phyloP scores from a whole-genome alignment of 257 asterid species.

The Rubia yunnanensis region DNA sequence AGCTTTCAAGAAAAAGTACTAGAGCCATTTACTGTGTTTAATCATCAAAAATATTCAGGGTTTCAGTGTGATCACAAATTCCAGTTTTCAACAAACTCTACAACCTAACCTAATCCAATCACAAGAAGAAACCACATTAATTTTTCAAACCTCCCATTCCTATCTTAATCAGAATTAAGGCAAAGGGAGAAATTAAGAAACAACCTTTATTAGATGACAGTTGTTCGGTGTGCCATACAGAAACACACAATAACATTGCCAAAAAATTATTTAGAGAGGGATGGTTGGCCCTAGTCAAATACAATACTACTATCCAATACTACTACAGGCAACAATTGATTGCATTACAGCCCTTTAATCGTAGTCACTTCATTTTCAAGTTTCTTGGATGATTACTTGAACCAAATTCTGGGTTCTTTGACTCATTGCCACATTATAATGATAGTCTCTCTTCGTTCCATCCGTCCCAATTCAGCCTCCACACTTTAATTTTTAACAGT shows the following conservation, averaged over 20 bases:
- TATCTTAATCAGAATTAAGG: neutral
- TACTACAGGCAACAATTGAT: neutral
- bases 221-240: constrained; percentile 7
- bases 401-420: constrained; percentile 2
- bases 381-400: neutral
- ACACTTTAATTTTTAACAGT: no score
- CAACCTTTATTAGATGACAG: constrained; percentile 3
- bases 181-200: neutral
- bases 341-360: no score
- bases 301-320: neutral
- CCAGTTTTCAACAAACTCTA: neutral
- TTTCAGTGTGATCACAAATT: neutral
- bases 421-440: neutral
- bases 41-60: neutral
- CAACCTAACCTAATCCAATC: constrained; percentile 4
- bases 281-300: neutral
- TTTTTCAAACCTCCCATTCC: neutral
- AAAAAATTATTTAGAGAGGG: constrained; percentile 12
- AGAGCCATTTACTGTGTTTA: neutral
- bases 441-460: no score
- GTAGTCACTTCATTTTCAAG: neutral
- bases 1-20: neutral
- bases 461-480: no score
- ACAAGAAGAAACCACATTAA: neutral
- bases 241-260: neutral